Evolutionary conservation across 2,329 filamentous ascomycete genomes (phyloP).

Genomic region (Trichoderma sp.): DNA sequence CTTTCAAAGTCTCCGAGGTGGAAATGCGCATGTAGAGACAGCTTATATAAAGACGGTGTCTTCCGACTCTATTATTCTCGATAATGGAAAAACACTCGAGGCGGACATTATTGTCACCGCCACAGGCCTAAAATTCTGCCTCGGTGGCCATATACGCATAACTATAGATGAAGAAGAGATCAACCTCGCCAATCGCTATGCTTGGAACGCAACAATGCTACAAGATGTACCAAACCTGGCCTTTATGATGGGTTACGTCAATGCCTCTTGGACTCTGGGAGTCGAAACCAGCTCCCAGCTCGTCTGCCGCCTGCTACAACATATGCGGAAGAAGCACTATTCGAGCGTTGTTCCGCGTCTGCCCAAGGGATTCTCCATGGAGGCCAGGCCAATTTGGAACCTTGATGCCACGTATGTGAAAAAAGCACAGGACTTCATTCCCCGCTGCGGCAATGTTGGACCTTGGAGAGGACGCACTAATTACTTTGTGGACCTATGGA

Average conservation of each 20-base stretch:
- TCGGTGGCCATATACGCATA: constrained; percentile 58
- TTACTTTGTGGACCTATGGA: constrained; percentile 10
- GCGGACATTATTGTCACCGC: constrained; percentile 69
- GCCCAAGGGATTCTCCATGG: background rate
- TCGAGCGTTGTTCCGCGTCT: background rate
- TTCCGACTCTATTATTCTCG: constrained; percentile 47
- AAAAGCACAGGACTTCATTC: background rate
- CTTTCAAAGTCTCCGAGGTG: constrained; percentile 45
- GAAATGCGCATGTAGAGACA: constrained; percentile 49
- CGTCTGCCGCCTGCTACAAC: background rate
- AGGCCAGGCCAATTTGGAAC: background rate
- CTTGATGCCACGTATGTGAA: constrained; percentile 1
- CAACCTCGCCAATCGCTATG: constrained; percentile 49
- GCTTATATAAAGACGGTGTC: constrained; percentile 53
- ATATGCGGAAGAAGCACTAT: background rate
- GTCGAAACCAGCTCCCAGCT: constrained; percentile 47
- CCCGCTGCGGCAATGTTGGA: background rate
- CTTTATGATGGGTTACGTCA: constrained; percentile 63
- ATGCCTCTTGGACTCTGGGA: constrained; percentile 65
- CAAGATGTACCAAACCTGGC: constrained; percentile 55
- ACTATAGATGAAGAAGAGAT: constrained; percentile 54
- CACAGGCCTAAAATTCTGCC: constrained; percentile 61
- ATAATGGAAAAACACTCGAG: constrained; percentile 49
- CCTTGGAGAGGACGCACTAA: background rate
- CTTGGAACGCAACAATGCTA: constrained; percentile 66